These are phyloP conservation scores for Hyaloscypha finlandica DNA, from an alignment of 495 filamentous ascomycete genomes.

Conservation along the genomic window DNA sequence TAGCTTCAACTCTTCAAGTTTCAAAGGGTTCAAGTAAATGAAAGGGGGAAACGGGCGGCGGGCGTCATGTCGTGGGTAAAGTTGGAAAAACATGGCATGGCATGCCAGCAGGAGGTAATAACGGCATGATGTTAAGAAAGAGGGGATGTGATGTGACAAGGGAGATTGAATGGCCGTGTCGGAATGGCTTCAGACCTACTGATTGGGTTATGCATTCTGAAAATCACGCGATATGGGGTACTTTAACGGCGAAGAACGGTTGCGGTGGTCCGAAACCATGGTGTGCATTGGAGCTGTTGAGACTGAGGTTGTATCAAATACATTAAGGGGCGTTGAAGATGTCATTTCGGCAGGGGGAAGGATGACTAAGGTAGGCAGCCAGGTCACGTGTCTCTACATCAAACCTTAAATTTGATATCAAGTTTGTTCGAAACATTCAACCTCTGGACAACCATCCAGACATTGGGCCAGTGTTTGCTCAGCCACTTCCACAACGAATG, in stretches of 20 bases:
- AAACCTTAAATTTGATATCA: background rate
- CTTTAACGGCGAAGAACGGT: background rate
- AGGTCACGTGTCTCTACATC: background rate
- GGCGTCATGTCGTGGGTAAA: slow-evolving; percentile 21
- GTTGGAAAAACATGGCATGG: background rate
- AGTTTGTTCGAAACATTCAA: background rate
- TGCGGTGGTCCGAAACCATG: background rate
- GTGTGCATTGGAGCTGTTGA: background rate
- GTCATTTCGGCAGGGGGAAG: slow-evolving; percentile 3
- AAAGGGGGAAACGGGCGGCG: slow-evolving; percentile 11
- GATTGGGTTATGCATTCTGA: slow-evolving; percentile 12
- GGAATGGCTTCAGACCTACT: slow-evolving; percentile 2
- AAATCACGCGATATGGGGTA: background rate
- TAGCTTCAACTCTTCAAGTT: background rate
- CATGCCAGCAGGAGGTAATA: slow-evolving; percentile 16
- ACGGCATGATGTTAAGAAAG: slow-evolving; percentile 15
- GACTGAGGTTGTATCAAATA: slow-evolving; percentile 9
- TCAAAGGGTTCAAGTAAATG: slow-evolving; percentile 2
- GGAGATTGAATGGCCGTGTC: slow-evolving; percentile 22
- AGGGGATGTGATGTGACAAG: slow-evolving; percentile 8
- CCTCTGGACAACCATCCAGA: background rate
- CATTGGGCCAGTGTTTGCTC: background rate
- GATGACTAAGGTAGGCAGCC: background rate
- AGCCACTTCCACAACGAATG: background rate
- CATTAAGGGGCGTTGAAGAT: background rate